Evolutionary conservation across 176 grass and related monocot species (phyloP), one percentile per base, ranked within the genome.

Genomic region (Hordeum marinum): DNA sequence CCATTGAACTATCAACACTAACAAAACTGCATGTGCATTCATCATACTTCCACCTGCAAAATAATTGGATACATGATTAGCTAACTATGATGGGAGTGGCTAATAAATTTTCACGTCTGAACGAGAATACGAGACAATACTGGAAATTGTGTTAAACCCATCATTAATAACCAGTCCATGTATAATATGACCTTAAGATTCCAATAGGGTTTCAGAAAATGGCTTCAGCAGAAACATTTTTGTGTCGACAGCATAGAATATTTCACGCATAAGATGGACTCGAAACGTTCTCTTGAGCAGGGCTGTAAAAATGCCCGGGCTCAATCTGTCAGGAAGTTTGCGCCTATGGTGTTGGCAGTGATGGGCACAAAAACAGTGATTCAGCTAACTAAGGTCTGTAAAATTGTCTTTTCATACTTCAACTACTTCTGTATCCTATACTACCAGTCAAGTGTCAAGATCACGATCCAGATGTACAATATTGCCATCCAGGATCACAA

Each of bases 11-110:
- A 70, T 52, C n/a, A 69, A 50, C 52, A 88, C 34, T 62, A 36
- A 50, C 23, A 36, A 93, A 79, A 83, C 86, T 88, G 41, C 40
- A 25, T 48, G 80, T 85, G 9, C 85, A 75, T 50, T 93, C 81
- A 85, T 90, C 85, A 72, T 90, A 93, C 9, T 86, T 86, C 91
- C 91, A 90, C 80, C 91, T 93, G 78, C 21, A 34, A 61, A 70
- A 87, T 42, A 77, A 54, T 46, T 64, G 14, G 58, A 83, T 68
- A 77, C 17, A 46, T 27, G 14, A 64, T 36, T 25, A 80, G 26
- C 6, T 12, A 77, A 77, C 0, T 76, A 36, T 52, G 64, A 66
- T 24, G 39, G 34, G 7, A 32, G 3, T 6, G 4, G n/a, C 24
- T 50, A 45, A 63, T 35, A 72, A 18, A 55, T 3, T 76, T 8